These are phyloP conservation scores for Eutrema heterophyllum DNA, from an alignment of 345 rosid genomes.

Conservation along the genomic window DNA sequence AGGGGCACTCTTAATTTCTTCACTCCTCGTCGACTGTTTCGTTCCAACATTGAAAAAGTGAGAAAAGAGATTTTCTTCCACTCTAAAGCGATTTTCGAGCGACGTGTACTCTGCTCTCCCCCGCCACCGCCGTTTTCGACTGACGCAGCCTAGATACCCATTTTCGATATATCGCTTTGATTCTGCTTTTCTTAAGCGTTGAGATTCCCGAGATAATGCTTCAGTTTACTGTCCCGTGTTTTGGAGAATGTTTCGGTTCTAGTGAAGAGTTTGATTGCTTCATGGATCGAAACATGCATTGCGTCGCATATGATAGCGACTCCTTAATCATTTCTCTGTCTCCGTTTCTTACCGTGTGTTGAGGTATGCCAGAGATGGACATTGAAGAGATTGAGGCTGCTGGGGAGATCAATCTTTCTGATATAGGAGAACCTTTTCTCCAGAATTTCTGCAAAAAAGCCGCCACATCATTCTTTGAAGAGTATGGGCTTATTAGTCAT, in stretches of 20 bases:
- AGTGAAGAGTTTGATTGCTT: neutral
- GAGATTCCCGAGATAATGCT: neutral
- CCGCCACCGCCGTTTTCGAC: neutral
- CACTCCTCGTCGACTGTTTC: neutral
- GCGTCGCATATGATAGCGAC: neutral
- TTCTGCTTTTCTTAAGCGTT: neutral
- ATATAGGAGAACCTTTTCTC: conserved; percentile 48
- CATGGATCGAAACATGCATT: neutral
- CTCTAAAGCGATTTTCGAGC: neutral
- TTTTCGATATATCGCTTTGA: neutral
- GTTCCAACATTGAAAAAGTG: no score
- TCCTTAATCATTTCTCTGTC: neutral
- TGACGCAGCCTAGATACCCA: neutral
- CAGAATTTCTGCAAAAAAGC: conserved; percentile 58
- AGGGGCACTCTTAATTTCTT: neutral
- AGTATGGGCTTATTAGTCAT: conserved; percentile 76
- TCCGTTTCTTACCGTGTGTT: neutral
- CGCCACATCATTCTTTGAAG: conserved; percentile 46
- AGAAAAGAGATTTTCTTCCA: no score
- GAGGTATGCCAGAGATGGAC: neutral
- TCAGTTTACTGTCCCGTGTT: neutral
- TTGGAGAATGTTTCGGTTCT: neutral
- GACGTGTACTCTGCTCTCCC: neutral
- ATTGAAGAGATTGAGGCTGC: conserved; percentile 26
- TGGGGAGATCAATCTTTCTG: conserved; percentile 25